Conservation (phyloP, 768 basidiomycete genomes). For the Suillus sp. region DNA sequence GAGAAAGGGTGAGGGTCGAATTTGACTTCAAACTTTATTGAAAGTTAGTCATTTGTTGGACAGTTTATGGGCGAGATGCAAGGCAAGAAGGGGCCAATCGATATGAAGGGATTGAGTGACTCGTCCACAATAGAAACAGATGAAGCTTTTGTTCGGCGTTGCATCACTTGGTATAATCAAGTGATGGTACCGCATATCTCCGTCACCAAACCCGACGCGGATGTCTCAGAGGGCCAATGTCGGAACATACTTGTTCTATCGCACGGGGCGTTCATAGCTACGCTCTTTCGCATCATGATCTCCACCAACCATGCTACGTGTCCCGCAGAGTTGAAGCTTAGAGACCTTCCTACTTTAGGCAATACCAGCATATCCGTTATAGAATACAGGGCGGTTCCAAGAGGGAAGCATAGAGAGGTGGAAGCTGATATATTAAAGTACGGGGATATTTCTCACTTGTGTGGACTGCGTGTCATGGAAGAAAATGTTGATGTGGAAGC, state of each 20-base stretch:
- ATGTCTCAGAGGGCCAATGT: constrained; percentile 32
- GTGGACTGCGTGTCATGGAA: constrained; percentile 36
- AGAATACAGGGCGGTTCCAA: constrained; percentile 28
- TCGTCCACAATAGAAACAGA: constrained; percentile 29
- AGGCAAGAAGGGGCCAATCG: constrained; percentile 38
- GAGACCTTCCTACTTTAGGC: constrained; percentile 24
- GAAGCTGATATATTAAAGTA: constrained; percentile 50
- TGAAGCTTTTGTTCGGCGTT: constrained; percentile 49
- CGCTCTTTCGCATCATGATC: constrained; percentile 52
- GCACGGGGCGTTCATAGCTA: constrained; percentile 66
- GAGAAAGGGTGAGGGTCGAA: constrained; percentile 62
- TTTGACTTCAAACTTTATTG: background rate
- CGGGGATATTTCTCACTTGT: constrained; percentile 58
- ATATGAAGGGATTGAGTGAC: constrained; percentile 14
- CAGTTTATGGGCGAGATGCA: constrained; percentile 67
- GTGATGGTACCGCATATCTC: constrained; percentile 40
- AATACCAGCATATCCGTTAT: constrained; percentile 27
- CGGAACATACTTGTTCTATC: constrained; percentile 56
- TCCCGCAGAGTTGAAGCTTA: constrained; percentile 30
- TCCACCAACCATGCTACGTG: constrained; percentile 40
- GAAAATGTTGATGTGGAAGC: constrained; percentile 52
- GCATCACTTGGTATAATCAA: constrained; percentile 62
- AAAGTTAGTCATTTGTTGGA: constrained; percentile 7
- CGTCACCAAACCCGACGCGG: constrained; percentile 15
- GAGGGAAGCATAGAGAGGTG: constrained; percentile 15